Percentiles rank a stretch among this genome's conserved stretches.
These are phyloP conservation scores for Salix udensis DNA, from an alignment of 345 rosid genomes.

Conservation along the genomic window DNA sequence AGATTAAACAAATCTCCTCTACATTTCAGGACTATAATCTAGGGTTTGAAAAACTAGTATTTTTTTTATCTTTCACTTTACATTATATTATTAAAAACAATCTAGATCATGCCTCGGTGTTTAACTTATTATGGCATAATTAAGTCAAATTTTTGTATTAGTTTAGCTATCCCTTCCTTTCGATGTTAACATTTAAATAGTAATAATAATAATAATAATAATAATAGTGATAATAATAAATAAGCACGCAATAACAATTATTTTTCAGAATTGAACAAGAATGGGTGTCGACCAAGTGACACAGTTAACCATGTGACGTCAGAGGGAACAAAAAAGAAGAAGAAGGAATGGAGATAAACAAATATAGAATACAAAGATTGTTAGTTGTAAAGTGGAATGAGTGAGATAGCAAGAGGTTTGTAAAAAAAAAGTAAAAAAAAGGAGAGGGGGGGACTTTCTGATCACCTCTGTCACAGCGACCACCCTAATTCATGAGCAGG, in stretches of 20 bases:
- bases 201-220: too few species aligned
- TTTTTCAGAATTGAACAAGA: background rate
- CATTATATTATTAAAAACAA: too few species aligned
- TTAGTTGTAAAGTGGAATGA: slow-evolving; percentile 9
- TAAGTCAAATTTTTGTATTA: too few species aligned
- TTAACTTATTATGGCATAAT: too few species aligned
- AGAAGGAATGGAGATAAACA: background rate
- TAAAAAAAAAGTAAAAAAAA: background rate
- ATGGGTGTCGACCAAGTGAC: background rate
- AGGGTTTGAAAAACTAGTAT: too few species aligned
- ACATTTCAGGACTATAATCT: too few species aligned
- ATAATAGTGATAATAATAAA: background rate
- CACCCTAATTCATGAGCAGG: slow-evolving; percentile 11
- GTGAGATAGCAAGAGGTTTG: background rate
- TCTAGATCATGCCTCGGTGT: too few species aligned
- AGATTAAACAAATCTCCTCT: too few species aligned
- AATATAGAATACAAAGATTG: slow-evolving; percentile 3
- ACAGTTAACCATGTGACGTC: background rate
- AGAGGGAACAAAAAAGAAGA: slow-evolving; percentile 4
- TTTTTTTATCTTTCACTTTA: too few species aligned
- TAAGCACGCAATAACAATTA: background rate
- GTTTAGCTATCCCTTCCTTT: too few species aligned
- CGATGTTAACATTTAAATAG: too few species aligned
- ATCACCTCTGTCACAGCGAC: slow-evolving; percentile 4
- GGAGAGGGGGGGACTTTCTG: slow-evolving; percentile 3